Base-by-base conservation (phyloP, 148 eudicot genomes). In the Mesembryanthemum crystallinum region DNA sequence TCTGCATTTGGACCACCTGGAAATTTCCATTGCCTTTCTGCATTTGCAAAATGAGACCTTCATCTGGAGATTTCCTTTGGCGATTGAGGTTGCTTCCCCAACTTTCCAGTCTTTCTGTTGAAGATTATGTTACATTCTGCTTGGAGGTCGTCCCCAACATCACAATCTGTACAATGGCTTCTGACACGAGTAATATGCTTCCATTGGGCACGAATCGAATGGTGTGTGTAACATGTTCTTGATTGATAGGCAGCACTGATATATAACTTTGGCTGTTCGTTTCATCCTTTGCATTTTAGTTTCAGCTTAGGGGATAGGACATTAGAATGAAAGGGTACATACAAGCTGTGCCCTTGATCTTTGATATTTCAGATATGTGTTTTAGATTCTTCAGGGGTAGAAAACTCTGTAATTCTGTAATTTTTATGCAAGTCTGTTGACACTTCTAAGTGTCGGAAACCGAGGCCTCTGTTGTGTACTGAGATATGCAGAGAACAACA, bases 381-480 rank as follows among this genome's bases (percentile, higher is more conserved):
- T 62, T 47, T 35, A 35, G 6, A 35, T 6, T 35, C 6, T 35
- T 49, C 43, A 58, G n/a, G 42, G 13, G 27, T 27, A 74, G 13
- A 23, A 10, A 23, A 33, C 14, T n/a, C 59, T 75, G 77, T 75
- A 75, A 75, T 66, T 28, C 33, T 75, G 72, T 75, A 65, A 66
- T 60, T 66, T n/a, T 45, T 0, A n/a, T 55, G 72, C 64, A 37
- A 33, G 33, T 64, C 42, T 52, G 9, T 20, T 24, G 39, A 35
- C 39, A 35, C 39, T 35, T 35, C 39, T 35, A 35, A 75, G 27
- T 17, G 35, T 54, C 21, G 54, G 30, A 37, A 73, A 21, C n/a
- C 2, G 14, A 73, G 35, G 7, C 14, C 42, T 49, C 69, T 64
- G n/a, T 51, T 64, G 47, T 51, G 23, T 75, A 75, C 71, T 47